Evolutionary conservation across 768 basidiomycete genomes (phyloP), one percentile per base, ranked within the genome.

Genomic region (Terana coerulea): DNA sequence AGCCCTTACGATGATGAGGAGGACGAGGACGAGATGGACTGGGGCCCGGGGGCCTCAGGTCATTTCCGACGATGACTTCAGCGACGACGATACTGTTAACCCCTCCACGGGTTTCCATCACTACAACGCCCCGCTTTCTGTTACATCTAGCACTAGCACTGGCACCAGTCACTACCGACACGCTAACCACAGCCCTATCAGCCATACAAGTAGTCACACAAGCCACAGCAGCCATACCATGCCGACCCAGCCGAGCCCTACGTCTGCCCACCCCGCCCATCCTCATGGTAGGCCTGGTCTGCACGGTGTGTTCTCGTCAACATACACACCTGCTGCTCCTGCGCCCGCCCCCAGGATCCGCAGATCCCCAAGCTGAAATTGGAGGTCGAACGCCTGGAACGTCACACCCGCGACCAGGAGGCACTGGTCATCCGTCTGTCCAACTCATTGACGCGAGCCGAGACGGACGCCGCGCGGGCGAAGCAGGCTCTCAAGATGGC

Each of bases 371-470:
- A 76, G 37, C 74, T 88, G 69, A 77, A 81, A 60, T 75, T 77
- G 59, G 86, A 91, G 67, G 75, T 88, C 62, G 76, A 74, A 8
- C 75, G 65, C 33, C 70, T 90, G 49, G 79, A 84, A 41, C 76
- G 80, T 49, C 84, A 87, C 62, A 79, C 85, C 15, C 75, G 83
- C 19, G 84, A 88, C 55, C 83, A 86, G 5, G 76, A 84, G 50
- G 80, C 80, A 5, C 74, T 81, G 25, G 84, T 84, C 2, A 67
- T 82, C 47, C 74, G 79, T 51, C 73, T 91, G 54, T 78, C 86
- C 15, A 85, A 86, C 61, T 83, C 88, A 60, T 73, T 91, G n/a
- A 72, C 78, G 8, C 78, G 81, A 53, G 81, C 78, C 8, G 80
- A 86, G 55, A 70, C 79, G 31, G 86, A 88, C 56, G 73, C 75